Evolutionary conservation across 129 eudicot species (phyloP).

Genomic region (Cynara cardunculus): DNA sequence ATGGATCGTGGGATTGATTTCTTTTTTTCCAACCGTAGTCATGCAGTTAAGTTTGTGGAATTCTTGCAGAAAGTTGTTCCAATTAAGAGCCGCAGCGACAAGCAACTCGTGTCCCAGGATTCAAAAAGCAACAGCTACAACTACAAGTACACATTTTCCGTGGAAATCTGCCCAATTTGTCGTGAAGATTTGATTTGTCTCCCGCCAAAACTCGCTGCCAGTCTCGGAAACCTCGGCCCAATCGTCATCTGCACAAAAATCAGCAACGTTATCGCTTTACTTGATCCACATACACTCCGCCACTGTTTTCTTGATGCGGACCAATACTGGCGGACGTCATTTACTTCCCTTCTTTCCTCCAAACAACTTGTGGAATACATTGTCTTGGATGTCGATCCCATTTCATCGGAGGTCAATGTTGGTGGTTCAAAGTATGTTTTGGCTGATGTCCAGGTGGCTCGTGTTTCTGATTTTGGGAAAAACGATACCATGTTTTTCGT

Average conservation of each 20-base stretch:
- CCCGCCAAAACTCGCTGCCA: constrained; percentile 47
- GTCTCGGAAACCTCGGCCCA: constrained; percentile 57
- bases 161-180: constrained; percentile 60
- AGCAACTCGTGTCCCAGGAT: constrained; percentile 69
- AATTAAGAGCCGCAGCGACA: constrained; percentile 40
- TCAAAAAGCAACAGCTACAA: constrained; percentile 50
- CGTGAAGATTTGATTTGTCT: constrained; percentile 69
- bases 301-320: constrained; percentile 25
- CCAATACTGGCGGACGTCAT: constrained; percentile 18
- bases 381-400: constrained; percentile 7
- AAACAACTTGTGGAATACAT: constrained; percentile 24
- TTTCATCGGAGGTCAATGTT: constrained; percentile 12
- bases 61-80: constrained; percentile 59
- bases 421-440: constrained; percentile 40
- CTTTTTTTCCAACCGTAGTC: constrained; percentile 61
- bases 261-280: constrained; percentile 37
- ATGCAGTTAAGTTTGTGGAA: constrained; percentile 58
- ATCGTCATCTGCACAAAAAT: constrained; percentile 61
- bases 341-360: constrained; percentile 10
- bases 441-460: constrained; percentile 67
- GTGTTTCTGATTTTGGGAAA: constrained; percentile 56
- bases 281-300: constrained; percentile 25
- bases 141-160: constrained; percentile 59
- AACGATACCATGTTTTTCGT: constrained; percentile 38
- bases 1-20: constrained; percentile 67